Evolutionary conservation across 805 yeast species (phyloP).

Genomic region (Phaffomyces antillensis): DNA sequence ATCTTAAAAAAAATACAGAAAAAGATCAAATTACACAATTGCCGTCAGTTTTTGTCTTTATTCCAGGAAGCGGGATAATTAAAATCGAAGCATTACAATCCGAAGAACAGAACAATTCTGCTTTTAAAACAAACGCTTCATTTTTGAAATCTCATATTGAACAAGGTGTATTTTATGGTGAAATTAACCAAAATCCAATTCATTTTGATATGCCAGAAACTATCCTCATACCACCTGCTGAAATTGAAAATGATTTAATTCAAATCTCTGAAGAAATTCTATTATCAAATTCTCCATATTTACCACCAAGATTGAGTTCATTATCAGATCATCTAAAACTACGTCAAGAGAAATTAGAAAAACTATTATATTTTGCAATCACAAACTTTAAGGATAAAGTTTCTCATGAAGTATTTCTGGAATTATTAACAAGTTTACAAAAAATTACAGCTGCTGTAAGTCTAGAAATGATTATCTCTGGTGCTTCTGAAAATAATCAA

Average conservation of each 20-base stretch:
- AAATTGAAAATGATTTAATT: slow-evolving; percentile 44
- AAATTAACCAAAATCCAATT: slow-evolving; percentile 35
- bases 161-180: slow-evolving; percentile 70
- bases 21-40: slow-evolving; percentile 21
- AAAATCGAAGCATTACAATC: slow-evolving; percentile 42
- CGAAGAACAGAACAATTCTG: slow-evolving; percentile 14
- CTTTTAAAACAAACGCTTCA: slow-evolving; percentile 18
- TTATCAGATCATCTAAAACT: slow-evolving; percentile 43
- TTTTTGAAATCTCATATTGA: slow-evolving; percentile 68
- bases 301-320: slow-evolving; percentile 47
- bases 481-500: not conserved
- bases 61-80: slow-evolving; percentile 54
- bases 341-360: slow-evolving; percentile 38
- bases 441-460: slow-evolving; percentile 38
- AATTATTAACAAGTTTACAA: slow-evolving; percentile 33
- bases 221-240: slow-evolving; percentile 36
- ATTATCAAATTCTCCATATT: slow-evolving; percentile 45
- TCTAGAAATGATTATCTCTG: slow-evolving; percentile 6
- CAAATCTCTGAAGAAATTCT: slow-evolving; percentile 51
- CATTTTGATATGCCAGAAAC: slow-evolving; percentile 39
- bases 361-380: slow-evolving; percentile 38
- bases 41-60: slow-evolving; percentile 41
- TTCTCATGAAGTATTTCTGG: slow-evolving; percentile 29
- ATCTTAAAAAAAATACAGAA: slow-evolving; percentile 21
- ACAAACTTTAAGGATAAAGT: slow-evolving; percentile 37